phyloP scores from a whole-genome alignment of 257 asterid genomes.

The Nicotiana tomentosiformis region DNA sequence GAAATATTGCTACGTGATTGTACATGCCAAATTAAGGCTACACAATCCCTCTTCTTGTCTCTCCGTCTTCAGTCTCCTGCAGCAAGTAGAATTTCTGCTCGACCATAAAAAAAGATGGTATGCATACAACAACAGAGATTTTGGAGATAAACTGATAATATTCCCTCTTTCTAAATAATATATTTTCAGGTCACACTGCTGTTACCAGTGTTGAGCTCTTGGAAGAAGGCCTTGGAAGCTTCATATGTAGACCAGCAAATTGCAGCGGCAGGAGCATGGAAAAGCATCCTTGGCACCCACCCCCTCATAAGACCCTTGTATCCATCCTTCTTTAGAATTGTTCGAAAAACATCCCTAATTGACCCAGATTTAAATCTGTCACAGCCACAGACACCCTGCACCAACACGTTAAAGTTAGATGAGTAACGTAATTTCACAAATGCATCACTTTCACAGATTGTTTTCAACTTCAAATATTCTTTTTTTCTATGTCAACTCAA shows the following conservation, averaged over 20 bases:
- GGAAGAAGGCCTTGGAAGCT: constrained; percentile 79
- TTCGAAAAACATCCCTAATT: constrained; percentile 60
- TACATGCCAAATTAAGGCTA: not conserved
- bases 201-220: constrained; percentile 32
- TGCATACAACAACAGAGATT: not conserved
- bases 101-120: not conserved
- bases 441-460: not conserved
- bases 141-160: not conserved
- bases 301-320: constrained; percentile 88
- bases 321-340: constrained; percentile 81
- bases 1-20: not conserved
- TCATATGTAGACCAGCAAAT: constrained; percentile 98
- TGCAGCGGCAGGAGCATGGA: constrained; percentile 99
- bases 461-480: not conserved
- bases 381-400: constrained; percentile 95
- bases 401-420: not conserved
- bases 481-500: not conserved
- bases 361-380: constrained; percentile 77
- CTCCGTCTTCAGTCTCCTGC: not conserved
- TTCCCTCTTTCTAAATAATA: not conserved
- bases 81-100: not conserved
- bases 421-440: not conserved
- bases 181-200: constrained; percentile 28
- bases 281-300: constrained; percentile 95
- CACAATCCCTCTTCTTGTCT: not conserved